phyloP scores from a whole-genome alignment of 495 filamentous ascomycete species.

The Mycothermus thermophilus region DNA sequence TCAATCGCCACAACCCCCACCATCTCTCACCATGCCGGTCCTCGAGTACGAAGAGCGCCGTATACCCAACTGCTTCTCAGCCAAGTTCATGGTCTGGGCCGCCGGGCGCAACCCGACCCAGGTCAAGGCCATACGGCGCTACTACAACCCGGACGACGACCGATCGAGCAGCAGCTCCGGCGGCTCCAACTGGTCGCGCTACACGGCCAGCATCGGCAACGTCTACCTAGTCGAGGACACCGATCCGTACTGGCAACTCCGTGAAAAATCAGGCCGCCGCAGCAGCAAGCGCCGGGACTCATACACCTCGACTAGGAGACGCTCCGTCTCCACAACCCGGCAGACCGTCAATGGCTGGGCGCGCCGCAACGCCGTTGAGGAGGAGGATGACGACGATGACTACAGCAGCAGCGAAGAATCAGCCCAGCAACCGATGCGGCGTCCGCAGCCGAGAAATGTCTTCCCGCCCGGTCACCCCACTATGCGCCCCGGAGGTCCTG shows the following conservation, averaged over 20 bases:
- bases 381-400: slow-evolving; percentile 8
- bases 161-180: slow-evolving; percentile 9
- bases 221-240: slow-evolving; percentile 10
- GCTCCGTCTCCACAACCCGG: slow-evolving; percentile 2
- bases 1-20: no score
- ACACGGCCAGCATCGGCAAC: slow-evolving; percentile 4
- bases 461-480: neutral
- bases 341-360: slow-evolving; percentile 2
- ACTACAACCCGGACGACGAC: slow-evolving; percentile 12
- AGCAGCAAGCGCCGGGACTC: no score
- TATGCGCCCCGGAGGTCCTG: no score
- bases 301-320: neutral
- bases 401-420: slow-evolving; percentile 4
- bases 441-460: no score
- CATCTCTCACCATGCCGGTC: slow-evolving; percentile 8
- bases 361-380: slow-evolving; percentile 1
- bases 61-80: slow-evolving; percentile 11
- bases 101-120: slow-evolving; percentile 13
- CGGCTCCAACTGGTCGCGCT: slow-evolving; percentile 9
- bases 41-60: slow-evolving; percentile 5
- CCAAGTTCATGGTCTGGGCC: slow-evolving; percentile 14
- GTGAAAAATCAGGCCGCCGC: no score
- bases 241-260: slow-evolving; percentile 6
- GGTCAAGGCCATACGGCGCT: slow-evolving; percentile 14
- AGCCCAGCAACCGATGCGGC: no score